Conservation (phyloP, 2,329 filamentous ascomycete genomes). For the Arthroderma uncinatum region DNA sequence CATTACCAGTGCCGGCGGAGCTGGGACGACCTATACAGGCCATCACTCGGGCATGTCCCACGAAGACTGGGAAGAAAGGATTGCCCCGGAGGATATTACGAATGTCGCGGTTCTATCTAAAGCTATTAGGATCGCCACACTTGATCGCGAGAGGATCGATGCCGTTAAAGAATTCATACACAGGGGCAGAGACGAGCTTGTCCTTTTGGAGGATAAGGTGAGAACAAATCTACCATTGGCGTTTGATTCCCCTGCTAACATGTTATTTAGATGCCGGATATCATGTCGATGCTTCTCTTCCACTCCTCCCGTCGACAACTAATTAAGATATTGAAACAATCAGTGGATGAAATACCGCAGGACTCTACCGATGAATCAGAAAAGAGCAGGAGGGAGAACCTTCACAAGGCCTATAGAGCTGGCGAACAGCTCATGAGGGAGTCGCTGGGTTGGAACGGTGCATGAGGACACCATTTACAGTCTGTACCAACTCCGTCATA, state of each 20-base stretch:
- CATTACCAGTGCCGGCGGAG: constrained; percentile 24
- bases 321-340: constrained; percentile 56
- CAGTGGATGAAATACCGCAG: constrained; percentile 43
- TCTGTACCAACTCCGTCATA: not conserved
- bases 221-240: constrained; percentile 7
- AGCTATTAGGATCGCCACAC: constrained; percentile 56
- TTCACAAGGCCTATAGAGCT: constrained; percentile 49
- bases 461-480: not conserved
- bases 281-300: constrained; percentile 81
- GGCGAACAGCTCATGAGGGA: not conserved
- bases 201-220: constrained; percentile 56
- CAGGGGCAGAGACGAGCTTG: constrained; percentile 63
- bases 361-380: constrained; percentile 34
- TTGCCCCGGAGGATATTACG: constrained; percentile 43
- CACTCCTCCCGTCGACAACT: constrained; percentile 74
- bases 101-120: constrained; percentile 59
- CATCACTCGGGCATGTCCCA: constrained; percentile 9
- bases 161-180: constrained; percentile 72
- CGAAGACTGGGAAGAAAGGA: constrained; percentile 37
- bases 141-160: constrained; percentile 87
- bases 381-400: constrained; percentile 49
- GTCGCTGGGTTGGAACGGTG: not conserved
- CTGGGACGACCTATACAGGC: constrained; percentile 16
- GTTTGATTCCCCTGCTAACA: constrained; percentile 1
- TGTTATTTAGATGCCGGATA: constrained; percentile 55